Evolutionary conservation across 345 rosid genomes (phyloP), one percentile per base, ranked within the genome.

Genomic region (Linum usitatissimum): DNA sequence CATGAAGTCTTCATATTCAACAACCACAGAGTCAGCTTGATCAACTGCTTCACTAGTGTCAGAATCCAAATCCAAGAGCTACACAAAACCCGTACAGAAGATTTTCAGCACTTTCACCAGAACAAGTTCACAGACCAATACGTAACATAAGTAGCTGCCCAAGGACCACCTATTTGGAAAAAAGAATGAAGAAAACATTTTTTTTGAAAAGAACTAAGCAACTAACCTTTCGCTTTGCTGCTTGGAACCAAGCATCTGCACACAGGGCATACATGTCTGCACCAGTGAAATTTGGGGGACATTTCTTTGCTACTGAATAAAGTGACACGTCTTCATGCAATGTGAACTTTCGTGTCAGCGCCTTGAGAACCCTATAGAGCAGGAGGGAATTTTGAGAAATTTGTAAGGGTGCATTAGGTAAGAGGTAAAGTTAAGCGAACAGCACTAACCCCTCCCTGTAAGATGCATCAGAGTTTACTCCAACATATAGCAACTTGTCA

Each of bases 231-330:
- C 86, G 80, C 76, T 89, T 89, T 75, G 97, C 98, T 66, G 97
- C 98, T 53, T 87, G 85, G 80, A 92, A 90, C 99, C 99, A 92
- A 72, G 99, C 99, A 81, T 92, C 99, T 3, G 99, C 94, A 73
- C 99, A 90, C 57, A 92, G 78, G 60, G 99, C 99, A 56, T 92
- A 92, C 97, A 87, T 85, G 76, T 92, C 99, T 56, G 99, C 99
- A 20, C 99, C 99, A 28, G 99, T 93, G 75, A 93, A 90, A 73
- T 79, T 93, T 42, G 81, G 76, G 30, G 98, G 94, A 78, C 98
- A 92, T 74, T 78, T 85, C 74, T 83, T 80, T 58, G 98, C 98
- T 61, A 87, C 80, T 21, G 84, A 75, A 69, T 71, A 79, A 64
- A 92, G 96, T 57, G 99, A 87, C 23, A 90, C 80, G 77, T 86